A percentile compares a stretch with the other conserved stretches of the same genome.
These are phyloP conservation scores for Fusarium xyrophilum DNA, from an alignment of 2,329 filamentous ascomycete species.

Conservation along the genomic window DNA sequence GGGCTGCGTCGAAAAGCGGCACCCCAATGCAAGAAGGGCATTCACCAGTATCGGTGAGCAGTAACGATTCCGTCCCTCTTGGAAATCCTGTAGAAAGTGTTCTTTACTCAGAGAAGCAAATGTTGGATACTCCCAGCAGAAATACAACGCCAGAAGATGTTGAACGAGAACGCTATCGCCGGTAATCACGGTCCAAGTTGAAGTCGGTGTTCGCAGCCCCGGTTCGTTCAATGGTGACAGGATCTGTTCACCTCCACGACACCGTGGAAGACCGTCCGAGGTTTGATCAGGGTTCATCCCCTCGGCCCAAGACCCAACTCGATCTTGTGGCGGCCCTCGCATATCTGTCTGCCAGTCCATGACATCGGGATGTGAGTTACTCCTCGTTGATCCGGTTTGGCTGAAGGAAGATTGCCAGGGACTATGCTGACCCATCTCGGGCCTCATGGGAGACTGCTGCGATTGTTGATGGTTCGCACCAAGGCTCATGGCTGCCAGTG, in stretches of 20 bases:
- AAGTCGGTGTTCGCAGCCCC: constrained; percentile 52
- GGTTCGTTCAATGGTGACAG: constrained; percentile 55
- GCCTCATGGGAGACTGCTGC: constrained; percentile 43
- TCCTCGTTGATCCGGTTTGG: constrained; percentile 55
- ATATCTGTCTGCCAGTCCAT: constrained; percentile 56
- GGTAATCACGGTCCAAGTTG: constrained; percentile 68
- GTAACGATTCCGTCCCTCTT: constrained; percentile 65
- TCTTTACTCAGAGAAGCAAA: constrained; percentile 76
- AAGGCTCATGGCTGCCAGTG: constrained; percentile 45
- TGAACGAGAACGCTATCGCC: constrained; percentile 64
- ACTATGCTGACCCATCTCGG: constrained; percentile 54
- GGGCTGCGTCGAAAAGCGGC: constrained; percentile 71
- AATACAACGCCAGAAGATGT: constrained; percentile 71
- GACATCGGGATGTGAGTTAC: constrained; percentile 55
- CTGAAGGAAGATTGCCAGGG: constrained; percentile 59
- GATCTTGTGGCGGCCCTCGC: constrained; percentile 51
- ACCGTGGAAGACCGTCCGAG: constrained; percentile 45
- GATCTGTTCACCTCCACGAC: constrained; percentile 56
- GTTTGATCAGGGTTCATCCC: constrained; percentile 47
- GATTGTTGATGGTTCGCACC: constrained; percentile 44
- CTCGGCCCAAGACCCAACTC: constrained; percentile 60
- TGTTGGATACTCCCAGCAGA: constrained; percentile 79
- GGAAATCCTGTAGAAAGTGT: constrained; percentile 72
- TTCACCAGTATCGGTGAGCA: constrained; percentile 74
- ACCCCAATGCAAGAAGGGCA: constrained; percentile 69